These are phyloP conservation scores for Hymenoscyphus occultus DNA, from an alignment of 2,329 filamentous ascomycete species.

Conservation along the genomic window DNA sequence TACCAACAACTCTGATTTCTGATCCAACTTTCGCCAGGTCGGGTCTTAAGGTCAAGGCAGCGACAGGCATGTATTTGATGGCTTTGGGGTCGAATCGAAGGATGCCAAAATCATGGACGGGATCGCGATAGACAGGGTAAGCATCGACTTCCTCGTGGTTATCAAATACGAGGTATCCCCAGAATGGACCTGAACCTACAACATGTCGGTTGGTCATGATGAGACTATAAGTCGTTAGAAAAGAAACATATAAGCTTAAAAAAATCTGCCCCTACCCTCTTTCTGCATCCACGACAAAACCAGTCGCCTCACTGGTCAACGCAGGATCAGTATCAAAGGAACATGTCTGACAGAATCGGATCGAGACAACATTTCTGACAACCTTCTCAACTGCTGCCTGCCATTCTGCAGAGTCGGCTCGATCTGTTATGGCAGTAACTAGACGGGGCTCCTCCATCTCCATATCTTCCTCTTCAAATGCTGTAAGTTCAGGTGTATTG, in stretches of 20 bases:
- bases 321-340: constrained; percentile 97
- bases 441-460: constrained; percentile 38
- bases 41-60: constrained; percentile 75
- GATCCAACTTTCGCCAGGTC: constrained; percentile 86
- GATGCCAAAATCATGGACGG: constrained; percentile 97
- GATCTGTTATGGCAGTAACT: constrained; percentile 36
- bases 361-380: constrained; percentile 94
- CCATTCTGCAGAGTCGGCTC: constrained; percentile 72
- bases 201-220: constrained; percentile 90
- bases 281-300: constrained; percentile 95
- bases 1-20: constrained; percentile 95
- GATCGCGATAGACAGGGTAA: constrained; percentile 94
- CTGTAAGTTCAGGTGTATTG: constrained; percentile 34
- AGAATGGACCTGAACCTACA: constrained; percentile 92
- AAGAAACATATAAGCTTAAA: background rate
- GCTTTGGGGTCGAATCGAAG: constrained; percentile 92
- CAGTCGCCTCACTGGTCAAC: constrained; percentile 90
- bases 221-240: constrained; percentile 49
- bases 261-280: constrained; percentile 53
- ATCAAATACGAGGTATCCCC: constrained; percentile 97
- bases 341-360: constrained; percentile 96
- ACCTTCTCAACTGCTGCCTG: constrained; percentile 93
- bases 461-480: constrained; percentile 34
- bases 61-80: constrained; percentile 95
- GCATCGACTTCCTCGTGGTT: constrained; percentile 98